Conservation (phyloP, 2,329 filamentous ascomycete species). For the Diaporthe sp. region DNA sequence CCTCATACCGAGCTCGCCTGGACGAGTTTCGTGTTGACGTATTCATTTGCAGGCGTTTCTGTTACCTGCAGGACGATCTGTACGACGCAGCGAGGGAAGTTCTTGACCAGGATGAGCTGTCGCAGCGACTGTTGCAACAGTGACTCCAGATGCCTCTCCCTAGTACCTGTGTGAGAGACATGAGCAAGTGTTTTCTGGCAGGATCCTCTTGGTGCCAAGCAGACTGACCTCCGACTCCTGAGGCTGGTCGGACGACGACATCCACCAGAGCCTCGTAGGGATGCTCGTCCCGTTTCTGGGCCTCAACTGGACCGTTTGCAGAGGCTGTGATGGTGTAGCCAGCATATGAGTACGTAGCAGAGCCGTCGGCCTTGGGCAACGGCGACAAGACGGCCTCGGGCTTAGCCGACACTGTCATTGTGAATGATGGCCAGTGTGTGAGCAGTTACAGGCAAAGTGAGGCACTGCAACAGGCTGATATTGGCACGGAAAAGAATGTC, state of each 20-base stretch:
- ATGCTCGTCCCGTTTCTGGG: conserved; percentile 87
- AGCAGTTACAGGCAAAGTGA: neutral
- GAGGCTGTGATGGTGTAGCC: conserved; percentile 87
- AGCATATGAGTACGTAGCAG: conserved; percentile 79
- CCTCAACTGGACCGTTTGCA: conserved; percentile 94
- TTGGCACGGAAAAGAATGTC: conserved; percentile 12
- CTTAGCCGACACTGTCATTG: conserved; percentile 58
- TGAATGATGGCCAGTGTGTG: conserved; percentile 34
- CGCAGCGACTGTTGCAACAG: conserved; percentile 79
- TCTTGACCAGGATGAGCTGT: conserved; percentile 79
- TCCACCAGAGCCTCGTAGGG: conserved; percentile 93
- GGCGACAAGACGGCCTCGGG: conserved; percentile 68
- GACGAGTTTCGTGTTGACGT: conserved; percentile 69
- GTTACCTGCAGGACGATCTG: conserved; percentile 86
- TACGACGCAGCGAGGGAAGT: conserved; percentile 82
- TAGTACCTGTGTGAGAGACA: conserved; percentile 65
- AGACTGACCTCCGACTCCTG: conserved; percentile 81
- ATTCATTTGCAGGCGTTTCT: conserved; percentile 76
- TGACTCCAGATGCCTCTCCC: conserved; percentile 85
- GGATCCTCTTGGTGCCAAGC: conserved; percentile 28
- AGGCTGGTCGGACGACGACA: conserved; percentile 87
- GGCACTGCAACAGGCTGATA: conserved; percentile 31
- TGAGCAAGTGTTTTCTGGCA: conserved; percentile 39
- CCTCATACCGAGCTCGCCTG: conserved; percentile 70
- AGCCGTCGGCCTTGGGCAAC: conserved; percentile 82